Conservation (phyloP, 176 grass and related monocot genomes). For the Dendrocalamus sinicus region DNA sequence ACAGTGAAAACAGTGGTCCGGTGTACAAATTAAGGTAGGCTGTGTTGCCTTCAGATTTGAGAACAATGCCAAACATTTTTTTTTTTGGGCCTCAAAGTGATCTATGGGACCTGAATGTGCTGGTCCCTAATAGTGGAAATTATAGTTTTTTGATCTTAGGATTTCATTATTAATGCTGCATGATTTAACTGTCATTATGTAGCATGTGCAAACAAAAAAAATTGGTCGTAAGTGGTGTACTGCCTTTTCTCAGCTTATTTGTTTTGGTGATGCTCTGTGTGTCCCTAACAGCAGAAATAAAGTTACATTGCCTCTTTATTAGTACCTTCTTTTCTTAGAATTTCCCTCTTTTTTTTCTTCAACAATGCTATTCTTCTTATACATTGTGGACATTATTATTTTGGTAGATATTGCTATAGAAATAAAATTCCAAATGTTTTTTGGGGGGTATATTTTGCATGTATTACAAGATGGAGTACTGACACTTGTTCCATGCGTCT, state of each 20-base stretch:
- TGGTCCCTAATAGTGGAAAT: conserved; percentile 24
- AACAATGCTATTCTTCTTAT: conserved; percentile 3
- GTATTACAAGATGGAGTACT: background rate
- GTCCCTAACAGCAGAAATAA: conserved; percentile 42
- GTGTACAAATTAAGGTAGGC: conserved; percentile 46
- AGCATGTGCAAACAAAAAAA: conserved; percentile 27
- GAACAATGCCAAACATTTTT: conserved; percentile 33
- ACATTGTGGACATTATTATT: background rate
- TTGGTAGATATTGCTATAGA: background rate
- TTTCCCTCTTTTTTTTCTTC: background rate
- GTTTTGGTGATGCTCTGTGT: conserved; percentile 28
- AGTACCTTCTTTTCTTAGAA: conserved; percentile 4
- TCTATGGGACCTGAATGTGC: conserved; percentile 30
- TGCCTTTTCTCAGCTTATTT: conserved; percentile 44
- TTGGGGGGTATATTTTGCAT: background rate
- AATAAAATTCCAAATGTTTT: conserved; percentile 19
- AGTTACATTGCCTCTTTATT: conserved; percentile 37
- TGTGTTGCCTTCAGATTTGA: conserved; percentile 43
- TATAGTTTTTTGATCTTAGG: conserved; percentile 41
- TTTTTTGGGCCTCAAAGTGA: background rate
- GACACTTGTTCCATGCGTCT: conserved; percentile 25
- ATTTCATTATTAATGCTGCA: conserved; percentile 42
- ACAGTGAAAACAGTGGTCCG: conserved; percentile 41
- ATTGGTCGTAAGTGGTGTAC: conserved; percentile 27
- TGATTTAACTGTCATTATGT: conserved; percentile 45